Conservation (phyloP, 2,329 filamentous ascomycete species). For the Trichoderma polysporum region DNA sequence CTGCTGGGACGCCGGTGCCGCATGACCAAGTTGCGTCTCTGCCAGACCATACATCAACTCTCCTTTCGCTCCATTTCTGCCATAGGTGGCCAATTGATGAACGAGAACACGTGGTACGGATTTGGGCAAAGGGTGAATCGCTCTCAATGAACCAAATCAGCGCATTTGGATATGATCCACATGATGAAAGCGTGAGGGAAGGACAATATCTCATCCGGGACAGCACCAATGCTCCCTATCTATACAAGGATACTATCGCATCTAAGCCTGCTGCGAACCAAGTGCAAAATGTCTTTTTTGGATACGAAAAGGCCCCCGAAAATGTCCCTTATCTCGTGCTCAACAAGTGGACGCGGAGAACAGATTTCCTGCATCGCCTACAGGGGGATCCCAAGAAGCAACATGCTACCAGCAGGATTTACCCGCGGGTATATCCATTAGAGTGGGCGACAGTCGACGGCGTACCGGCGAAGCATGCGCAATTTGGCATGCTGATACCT, state of each 20-base stretch:
- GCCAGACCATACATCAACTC: conserved; percentile 45
- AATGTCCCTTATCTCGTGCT: conserved; percentile 52
- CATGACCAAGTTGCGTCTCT: conserved; percentile 23
- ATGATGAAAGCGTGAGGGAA: conserved; percentile 25
- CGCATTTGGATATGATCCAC: conserved; percentile 28
- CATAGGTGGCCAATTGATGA: conserved; percentile 46
- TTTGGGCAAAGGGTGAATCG: conserved; percentile 32
- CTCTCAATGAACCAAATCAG: conserved; percentile 37
- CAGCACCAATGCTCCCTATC: conserved; percentile 36
- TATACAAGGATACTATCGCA: conserved; percentile 43
- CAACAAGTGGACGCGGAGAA: conserved; percentile 51
- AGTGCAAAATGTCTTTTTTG: conserved; percentile 39
- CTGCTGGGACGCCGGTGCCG: conserved; percentile 23
- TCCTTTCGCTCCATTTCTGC: conserved; percentile 49
- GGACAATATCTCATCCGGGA: conserved; percentile 44
- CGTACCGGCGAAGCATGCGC: conserved; percentile 44
- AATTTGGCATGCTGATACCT: conserved; percentile 65
- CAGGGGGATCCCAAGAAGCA: conserved; percentile 12
- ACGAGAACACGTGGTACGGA: conserved; percentile 44
- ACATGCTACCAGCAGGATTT: conserved; percentile 42
- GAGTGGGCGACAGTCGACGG: conserved; percentile 50
- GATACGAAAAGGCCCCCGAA: conserved; percentile 40
- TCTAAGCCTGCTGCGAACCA: conserved; percentile 44
- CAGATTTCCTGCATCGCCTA: conserved; percentile 57
- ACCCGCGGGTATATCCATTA: conserved; percentile 46